Evolutionary conservation across 1,284 basidiomycete species (phyloP), one percentile per base, ranked within the genome.

Genomic region (Cutaneotrichosporon sp.): DNA sequence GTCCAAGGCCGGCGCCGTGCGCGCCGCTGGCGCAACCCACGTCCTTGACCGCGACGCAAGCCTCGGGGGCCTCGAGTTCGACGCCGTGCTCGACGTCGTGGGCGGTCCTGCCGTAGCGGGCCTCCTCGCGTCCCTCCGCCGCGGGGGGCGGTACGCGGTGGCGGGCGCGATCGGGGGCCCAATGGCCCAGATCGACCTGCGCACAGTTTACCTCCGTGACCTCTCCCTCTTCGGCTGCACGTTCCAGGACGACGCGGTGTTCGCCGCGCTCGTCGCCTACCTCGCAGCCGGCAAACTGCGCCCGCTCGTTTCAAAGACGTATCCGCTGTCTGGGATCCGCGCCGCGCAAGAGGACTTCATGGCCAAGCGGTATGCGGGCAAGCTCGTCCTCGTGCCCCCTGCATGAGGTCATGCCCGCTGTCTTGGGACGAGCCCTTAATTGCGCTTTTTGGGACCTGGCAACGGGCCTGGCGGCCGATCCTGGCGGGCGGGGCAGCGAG

Each of bases 171-270:
- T 58, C 11, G 56, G 49, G 24, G 56, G 56, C 1, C 56, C 56
- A 2, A 45, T 58, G 9, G 38, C 56, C n/a, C 14, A 45, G 16
- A 29, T 58, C 29, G 56, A 58, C 49, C 56, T 58, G 11, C 56
- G 56, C n/a, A 58, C 56, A 10, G 42, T 58, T n/a, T 58, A 58
- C n/a, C 56, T 58, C 20, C 56, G 38, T 27, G 56, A 58, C 49
- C 36, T 58, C 11, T 29, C 24, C 16, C 14, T 58, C n/a, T 45
- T 58, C 20, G 56, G 56, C 9, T 51, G 49, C 13, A 58, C 56
- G 14, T 58, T 58, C 38, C 56, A 58, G 36, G 56, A 58, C n/a
- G 56, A 58, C 29, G 18, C 20, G 10, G 56, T 58, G 34, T 52
- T 58, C 25, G 49, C 22, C 36, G 29, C 51, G 7, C 38, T 58